A percentile compares a stretch with the other conserved stretches of the same genome.
These are phyloP conservation scores for Mycosphaerella arachidis DNA, from an alignment of 2,329 filamentous ascomycete genomes.

Conservation along the genomic window DNA sequence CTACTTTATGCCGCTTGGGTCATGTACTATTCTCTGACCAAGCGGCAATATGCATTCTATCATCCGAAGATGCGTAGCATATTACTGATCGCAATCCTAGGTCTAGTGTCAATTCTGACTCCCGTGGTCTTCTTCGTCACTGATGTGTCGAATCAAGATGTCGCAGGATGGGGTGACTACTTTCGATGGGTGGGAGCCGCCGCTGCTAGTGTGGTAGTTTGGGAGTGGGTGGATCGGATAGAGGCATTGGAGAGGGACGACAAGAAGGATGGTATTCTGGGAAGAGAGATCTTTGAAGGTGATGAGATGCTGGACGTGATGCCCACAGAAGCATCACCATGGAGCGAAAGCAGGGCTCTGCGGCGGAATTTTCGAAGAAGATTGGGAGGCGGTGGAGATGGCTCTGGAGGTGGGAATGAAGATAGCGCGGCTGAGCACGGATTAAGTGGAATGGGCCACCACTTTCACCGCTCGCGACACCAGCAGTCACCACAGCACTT, in stretches of 20 bases:
- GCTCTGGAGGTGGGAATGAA: constrained; percentile 22
- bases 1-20: constrained; percentile 91
- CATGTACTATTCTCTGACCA: constrained; percentile 87
- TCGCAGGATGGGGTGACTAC: constrained; percentile 91
- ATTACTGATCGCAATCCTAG: constrained; percentile 71
- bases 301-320: constrained; percentile 81
- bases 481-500: constrained; percentile 28
- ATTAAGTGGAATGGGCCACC: constrained; percentile 22
- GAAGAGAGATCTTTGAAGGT: constrained; percentile 86
- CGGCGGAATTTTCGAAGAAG: constrained; percentile 26
- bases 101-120: constrained; percentile 75
- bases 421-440: constrained; percentile 28
- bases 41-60: constrained; percentile 85
- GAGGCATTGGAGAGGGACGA: constrained; percentile 89
- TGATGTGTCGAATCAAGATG: constrained; percentile 78
- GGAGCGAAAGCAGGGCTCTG: constrained; percentile 41
- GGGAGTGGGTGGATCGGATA: constrained; percentile 96
- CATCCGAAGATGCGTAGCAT: constrained; percentile 90
- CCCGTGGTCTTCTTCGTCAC: constrained; percentile 91
- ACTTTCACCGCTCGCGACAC: constrained; percentile 23
- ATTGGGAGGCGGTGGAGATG: constrained; percentile 25
- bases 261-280: constrained; percentile 87
- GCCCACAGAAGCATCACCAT: constrained; percentile 54
- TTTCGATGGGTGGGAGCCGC: constrained; percentile 95
- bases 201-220: constrained; percentile 91